Percentiles rank a stretch among this genome's conserved stretches.
Conservation (phyloP, 2,329 filamentous ascomycete genomes). For the Aspergillus jensenii region DNA sequence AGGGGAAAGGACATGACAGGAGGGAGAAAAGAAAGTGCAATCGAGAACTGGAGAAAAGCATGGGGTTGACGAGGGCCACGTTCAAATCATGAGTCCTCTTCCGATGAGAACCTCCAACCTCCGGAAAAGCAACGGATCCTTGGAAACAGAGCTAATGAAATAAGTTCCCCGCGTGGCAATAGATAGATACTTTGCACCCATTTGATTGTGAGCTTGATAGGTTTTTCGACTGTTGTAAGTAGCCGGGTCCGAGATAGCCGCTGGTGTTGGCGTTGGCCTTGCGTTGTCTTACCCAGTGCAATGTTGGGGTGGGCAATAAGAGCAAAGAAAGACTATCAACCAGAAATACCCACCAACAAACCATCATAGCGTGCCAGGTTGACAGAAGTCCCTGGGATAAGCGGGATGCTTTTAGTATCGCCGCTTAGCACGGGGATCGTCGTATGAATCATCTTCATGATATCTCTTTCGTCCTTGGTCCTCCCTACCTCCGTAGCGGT, state of each 20-base stretch:
- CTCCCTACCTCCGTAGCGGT: constrained; percentile 51
- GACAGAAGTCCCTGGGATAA: constrained; percentile 13
- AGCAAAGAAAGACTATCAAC: constrained; percentile 27
- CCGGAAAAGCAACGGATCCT: background rate
- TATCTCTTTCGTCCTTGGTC: constrained; percentile 63
- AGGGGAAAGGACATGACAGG: constrained; percentile 25
- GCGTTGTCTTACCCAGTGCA: constrained; percentile 37
- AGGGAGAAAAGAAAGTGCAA: constrained; percentile 17
- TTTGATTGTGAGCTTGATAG: background rate
- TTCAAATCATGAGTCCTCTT: background rate
- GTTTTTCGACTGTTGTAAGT: constrained; percentile 21
- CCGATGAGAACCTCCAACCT: background rate
- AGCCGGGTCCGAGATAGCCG: constrained; percentile 8
- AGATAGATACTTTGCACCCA: constrained; percentile 9
- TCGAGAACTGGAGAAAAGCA: constrained; percentile 10
- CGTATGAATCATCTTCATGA: constrained; percentile 76
- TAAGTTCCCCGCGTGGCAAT: background rate
- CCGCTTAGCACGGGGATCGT: constrained; percentile 67
- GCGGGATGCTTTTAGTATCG: constrained; percentile 50
- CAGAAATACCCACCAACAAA: constrained; percentile 48
- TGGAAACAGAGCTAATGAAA: background rate
- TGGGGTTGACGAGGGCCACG: background rate
- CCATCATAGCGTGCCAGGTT: constrained; percentile 25
- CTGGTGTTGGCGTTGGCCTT: constrained; percentile 18
- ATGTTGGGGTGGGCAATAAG: constrained; percentile 23